Percentiles rank a stretch among this genome's conserved stretches.
Conservation (phyloP, 2,329 filamentous ascomycete species). For the Thielaviopsis ethacetica region DNA sequence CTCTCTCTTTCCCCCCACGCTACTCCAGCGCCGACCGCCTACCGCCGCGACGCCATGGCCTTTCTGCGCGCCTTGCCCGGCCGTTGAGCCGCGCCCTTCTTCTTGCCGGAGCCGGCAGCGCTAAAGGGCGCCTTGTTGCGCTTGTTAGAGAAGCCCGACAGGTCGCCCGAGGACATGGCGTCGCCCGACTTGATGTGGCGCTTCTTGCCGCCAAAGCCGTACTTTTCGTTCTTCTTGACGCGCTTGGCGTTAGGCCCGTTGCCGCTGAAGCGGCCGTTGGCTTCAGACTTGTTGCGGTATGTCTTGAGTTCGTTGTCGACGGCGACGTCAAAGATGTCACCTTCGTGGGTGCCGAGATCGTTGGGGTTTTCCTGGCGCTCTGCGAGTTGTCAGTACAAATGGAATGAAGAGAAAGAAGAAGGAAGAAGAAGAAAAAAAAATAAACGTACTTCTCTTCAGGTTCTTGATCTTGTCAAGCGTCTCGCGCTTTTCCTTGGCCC, state of each 20-base stretch:
- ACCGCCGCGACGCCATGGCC: conserved; percentile 11
- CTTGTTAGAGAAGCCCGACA: conserved; percentile 63
- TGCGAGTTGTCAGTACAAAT: conserved; percentile 23
- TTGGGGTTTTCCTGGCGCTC: conserved; percentile 63
- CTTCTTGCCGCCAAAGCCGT: conserved; percentile 94
- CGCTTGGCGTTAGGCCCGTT: conserved; percentile 50
- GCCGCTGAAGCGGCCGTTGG: conserved; percentile 23
- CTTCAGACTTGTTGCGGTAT: conserved; percentile 21
- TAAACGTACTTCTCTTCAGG: conserved; percentile 76
- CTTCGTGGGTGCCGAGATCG: conserved; percentile 51
- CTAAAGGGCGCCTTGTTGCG: conserved; percentile 22
- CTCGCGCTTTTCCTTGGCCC: conserved; percentile 79
- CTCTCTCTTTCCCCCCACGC: not conserved
- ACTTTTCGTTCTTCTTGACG: conserved; percentile 88
- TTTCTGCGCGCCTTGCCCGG: conserved; percentile 14
- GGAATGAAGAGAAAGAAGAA: conserved; percentile 10
- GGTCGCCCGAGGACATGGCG: conserved; percentile 64
- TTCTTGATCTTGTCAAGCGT: conserved; percentile 91
- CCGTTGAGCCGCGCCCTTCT: conserved; percentile 5
- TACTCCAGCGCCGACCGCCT: not conserved
- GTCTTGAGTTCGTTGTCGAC: conserved; percentile 49
- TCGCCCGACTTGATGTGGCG: conserved; percentile 79
- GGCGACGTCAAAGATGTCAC: conserved; percentile 81
- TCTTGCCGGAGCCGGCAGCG: conserved; percentile 7
- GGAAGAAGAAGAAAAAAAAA: not conserved